Evolutionary conservation across 225 moss, liverwort and hornwort genomes (phyloP), one percentile per base, ranked within the genome.

Genomic region (Physcomitrellopsis africana): DNA sequence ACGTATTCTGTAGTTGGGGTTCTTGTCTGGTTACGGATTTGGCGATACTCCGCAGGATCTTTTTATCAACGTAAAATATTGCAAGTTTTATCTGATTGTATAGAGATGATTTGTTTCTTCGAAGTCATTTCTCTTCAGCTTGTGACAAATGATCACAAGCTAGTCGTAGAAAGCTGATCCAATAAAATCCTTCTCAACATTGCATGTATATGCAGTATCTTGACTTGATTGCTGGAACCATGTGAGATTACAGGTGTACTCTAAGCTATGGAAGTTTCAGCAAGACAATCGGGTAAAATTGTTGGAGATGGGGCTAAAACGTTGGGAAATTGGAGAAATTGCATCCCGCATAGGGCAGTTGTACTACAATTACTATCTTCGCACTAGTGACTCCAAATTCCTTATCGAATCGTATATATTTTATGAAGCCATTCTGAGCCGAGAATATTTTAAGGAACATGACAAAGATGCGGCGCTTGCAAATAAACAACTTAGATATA

Each of bases 251-350:
- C 60, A 88, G 88, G 93, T 93, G 18, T 95, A 99, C 79, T 95
- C 97, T 8, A 99, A 92, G 67, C 84, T 99, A 42, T 99, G 97
- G 97, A 99, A 93, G 82, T 99, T 90, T 70, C 97, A 99, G 84
- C 94, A 95, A 74, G 97, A 99, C 80, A 92, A 99, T 84, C 93
- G 97, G 37, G 87, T 85, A 59, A 93, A 90, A 84, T 83, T 99
- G 68, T 86, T 95, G 80, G 93, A 95, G 54, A 81, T 90, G 77
- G 95, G 95, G 0, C 81, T 99, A 75, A 93, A 93, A 81, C 91
- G 97, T 32, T 99, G 97, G 97, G 97, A 99, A 85, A 99, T 99
- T 76, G 97, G 97, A 71, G 95, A 99, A 85, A 99, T 99, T 67
- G 97, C 97, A 46, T 99, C 95, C 20, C 90, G 95, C 71, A 99